Percentiles rank a stretch among this genome's conserved stretches.
Evolutionary conservation across 73 alveolate genomes (phyloP).

Genomic region (Blepharisma stoltei): DNA sequence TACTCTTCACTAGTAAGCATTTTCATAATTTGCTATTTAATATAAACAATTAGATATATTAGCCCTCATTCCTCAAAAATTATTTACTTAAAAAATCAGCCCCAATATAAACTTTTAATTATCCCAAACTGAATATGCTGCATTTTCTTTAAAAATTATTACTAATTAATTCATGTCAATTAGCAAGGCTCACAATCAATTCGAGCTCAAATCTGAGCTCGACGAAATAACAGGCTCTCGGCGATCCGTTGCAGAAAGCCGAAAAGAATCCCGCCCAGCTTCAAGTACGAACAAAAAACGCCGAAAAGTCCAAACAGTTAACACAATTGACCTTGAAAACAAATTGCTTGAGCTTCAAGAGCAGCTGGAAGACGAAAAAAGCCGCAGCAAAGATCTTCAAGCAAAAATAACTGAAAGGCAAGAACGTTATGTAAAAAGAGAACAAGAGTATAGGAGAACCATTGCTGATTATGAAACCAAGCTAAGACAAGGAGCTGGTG

Average conservation of each 20-base stretch:
- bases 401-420: slow-evolving; percentile 46
- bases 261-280: slow-evolving; percentile 23
- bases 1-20: no score
- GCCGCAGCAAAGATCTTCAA: slow-evolving; percentile 44
- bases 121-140: no score
- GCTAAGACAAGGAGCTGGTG: slow-evolving; percentile 50
- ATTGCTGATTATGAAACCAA: slow-evolving; percentile 63
- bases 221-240: no score
- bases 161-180: no score
- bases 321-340: neutral
- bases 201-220: no score
- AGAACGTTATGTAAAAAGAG: slow-evolving; percentile 59
- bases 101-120: no score
- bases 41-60: no score
- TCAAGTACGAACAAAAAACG: neutral
- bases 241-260: neutral
- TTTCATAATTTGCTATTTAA: no score
- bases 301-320: neutral
- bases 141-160: no score
- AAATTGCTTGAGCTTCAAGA: slow-evolving; percentile 31
- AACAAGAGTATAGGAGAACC: slow-evolving; percentile 64
- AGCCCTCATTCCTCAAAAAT: no score
- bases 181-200: no score
- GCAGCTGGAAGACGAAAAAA: slow-evolving; percentile 36
- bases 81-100: no score